These are phyloP conservation scores for Fraxinus pennsylvanica DNA, from an alignment of 257 asterid species.

Conservation along the genomic window DNA sequence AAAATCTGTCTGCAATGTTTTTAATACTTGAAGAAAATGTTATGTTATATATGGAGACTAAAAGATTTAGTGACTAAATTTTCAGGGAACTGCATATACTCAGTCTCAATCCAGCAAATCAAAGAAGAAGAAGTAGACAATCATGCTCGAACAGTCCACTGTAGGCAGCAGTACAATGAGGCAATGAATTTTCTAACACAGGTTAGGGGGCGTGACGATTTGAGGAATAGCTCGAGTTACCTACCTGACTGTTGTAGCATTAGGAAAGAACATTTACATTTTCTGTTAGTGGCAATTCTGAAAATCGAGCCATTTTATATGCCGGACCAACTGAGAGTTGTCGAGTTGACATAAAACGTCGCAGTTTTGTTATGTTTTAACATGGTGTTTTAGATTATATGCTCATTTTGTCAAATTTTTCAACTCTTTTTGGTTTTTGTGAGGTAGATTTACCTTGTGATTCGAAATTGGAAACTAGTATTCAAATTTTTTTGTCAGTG, in stretches of 20 bases:
- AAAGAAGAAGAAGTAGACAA: conserved; percentile 87
- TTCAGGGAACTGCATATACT: conserved; percentile 87
- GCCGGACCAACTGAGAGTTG: conserved; percentile 35
- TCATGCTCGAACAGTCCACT: conserved; percentile 22
- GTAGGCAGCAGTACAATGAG: conserved; percentile 34
- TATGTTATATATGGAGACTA: conserved; percentile 7
- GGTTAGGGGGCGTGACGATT: conserved; percentile 27
- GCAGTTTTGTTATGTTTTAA: conserved; percentile 49
- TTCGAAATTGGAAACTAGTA: no score
- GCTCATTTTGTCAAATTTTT: conserved; percentile 4
- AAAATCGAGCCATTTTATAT: conserved; percentile 25
- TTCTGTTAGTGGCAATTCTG: conserved; percentile 24
- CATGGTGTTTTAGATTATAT: conserved; percentile 17
- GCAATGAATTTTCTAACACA: conserved; percentile 28
- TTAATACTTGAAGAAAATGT: neutral
- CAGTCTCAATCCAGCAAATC: conserved; percentile 66
- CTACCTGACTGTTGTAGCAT: conserved; percentile 54
- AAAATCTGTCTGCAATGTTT: neutral
- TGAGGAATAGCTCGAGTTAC: conserved; percentile 24
- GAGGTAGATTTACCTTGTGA: neutral
- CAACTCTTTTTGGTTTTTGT: neutral
- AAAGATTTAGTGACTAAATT: neutral
- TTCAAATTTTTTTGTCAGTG: no score
- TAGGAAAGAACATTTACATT: conserved; percentile 32
- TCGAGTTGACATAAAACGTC: conserved; percentile 33